These are phyloP conservation scores for Suillus plorans DNA, from an alignment of 768 basidiomycete genomes.

Conservation along the genomic window DNA sequence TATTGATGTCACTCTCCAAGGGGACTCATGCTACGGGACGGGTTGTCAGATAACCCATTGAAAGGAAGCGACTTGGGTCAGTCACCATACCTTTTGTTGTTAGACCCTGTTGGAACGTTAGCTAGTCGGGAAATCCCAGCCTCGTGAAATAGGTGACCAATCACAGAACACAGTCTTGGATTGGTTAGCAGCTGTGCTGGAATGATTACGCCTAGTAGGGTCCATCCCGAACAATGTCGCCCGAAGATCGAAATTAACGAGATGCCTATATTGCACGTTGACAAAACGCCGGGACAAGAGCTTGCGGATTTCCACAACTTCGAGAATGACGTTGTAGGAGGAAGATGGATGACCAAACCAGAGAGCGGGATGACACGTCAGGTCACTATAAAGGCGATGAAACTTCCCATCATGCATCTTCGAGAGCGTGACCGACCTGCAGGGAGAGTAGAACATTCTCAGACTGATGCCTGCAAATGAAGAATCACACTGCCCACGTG, in stretches of 20 bases:
- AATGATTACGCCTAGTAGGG: background rate
- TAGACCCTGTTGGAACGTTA: constrained; percentile 7
- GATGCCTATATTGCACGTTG: constrained; percentile 1
- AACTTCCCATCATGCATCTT: background rate
- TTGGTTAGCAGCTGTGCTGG: constrained; percentile 2
- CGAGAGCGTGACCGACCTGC: background rate
- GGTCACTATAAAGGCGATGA: background rate
- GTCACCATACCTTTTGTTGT: constrained; percentile 6
- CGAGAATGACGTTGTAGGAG: background rate
- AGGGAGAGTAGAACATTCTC: too few relatives aligned
- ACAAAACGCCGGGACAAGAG: constrained; percentile 5
- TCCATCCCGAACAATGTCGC: constrained; percentile 1
- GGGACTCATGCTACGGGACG: background rate
- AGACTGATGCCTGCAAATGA: background rate
- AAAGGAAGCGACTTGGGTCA: constrained; percentile 4
- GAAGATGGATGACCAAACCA: constrained; percentile 1
- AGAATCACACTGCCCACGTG: constrained; percentile 11
- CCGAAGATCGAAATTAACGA: background rate
- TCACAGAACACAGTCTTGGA: background rate
- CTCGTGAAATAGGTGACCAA: constrained; percentile 1
- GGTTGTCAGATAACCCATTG: too few relatives aligned
- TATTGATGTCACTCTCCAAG: constrained; percentile 2
- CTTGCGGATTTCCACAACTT: constrained; percentile 5
- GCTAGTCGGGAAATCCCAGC: constrained; percentile 9
- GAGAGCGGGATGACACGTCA: background rate